These are phyloP conservation scores for Mortierella sp. DNA, from an alignment of 371 early-diverging fungal species.

Conservation along the genomic window DNA sequence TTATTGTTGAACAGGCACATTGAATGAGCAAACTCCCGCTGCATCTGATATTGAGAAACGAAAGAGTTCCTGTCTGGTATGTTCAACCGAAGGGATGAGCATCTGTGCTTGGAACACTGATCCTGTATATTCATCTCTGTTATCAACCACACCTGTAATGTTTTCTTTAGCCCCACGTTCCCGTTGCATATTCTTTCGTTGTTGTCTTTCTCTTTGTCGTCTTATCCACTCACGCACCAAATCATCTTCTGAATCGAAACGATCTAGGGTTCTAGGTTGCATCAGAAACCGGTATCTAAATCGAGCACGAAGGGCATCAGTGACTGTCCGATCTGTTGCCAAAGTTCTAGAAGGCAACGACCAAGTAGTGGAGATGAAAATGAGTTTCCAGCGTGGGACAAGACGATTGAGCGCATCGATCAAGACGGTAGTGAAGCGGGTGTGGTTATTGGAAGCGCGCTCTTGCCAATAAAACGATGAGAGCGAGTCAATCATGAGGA, in stretches of 20 bases:
- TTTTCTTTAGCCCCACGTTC: background rate
- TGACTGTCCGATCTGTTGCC: constrained; percentile 26
- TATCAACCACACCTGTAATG: background rate
- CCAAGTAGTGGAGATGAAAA: constrained; percentile 39
- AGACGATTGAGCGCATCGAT: constrained; percentile 33
- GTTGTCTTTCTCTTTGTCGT: background rate
- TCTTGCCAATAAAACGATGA: constrained; percentile 53
- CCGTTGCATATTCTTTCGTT: background rate
- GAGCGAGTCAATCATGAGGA: constrained; percentile 43
- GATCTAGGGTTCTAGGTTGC: constrained; percentile 29
- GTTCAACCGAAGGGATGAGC: constrained; percentile 16
- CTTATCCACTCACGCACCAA: constrained; percentile 17
- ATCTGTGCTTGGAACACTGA: constrained; percentile 49
- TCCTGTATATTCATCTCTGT: background rate
- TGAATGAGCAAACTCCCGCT: constrained; percentile 25
- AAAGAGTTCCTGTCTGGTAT: constrained; percentile 24
- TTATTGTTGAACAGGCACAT: constrained; percentile 9
- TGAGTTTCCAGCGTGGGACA: constrained; percentile 27
- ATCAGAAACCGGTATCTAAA: constrained; percentile 39
- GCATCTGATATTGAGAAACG: constrained; percentile 39
- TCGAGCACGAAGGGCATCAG: constrained; percentile 26
- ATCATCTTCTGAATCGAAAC: constrained; percentile 18
- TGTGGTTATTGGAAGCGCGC: constrained; percentile 18
- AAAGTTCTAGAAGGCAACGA: constrained; percentile 10
- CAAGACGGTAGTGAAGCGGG: constrained; percentile 15